Evolutionary conservation across 2,329 filamentous ascomycete genomes (phyloP).

Genomic region (Capronia epimyces): DNA sequence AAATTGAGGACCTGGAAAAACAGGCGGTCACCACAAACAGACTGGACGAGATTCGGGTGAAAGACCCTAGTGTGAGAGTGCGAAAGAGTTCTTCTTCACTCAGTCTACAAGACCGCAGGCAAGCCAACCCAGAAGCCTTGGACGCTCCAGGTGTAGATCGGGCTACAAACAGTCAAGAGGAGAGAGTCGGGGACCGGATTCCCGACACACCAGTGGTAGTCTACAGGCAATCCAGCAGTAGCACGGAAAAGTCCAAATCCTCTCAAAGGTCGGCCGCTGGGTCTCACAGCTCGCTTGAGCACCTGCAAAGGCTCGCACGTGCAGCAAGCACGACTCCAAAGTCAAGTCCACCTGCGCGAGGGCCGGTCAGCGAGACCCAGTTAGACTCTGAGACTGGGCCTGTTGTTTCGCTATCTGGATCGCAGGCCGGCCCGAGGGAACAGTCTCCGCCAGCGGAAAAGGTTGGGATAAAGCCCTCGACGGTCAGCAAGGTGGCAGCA

Average conservation of each 20-base stretch:
- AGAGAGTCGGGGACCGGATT: slow-evolving; percentile 31
- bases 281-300: slow-evolving; percentile 29
- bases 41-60: slow-evolving; percentile 24
- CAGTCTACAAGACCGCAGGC: slow-evolving; percentile 16
- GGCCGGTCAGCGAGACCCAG: slow-evolving; percentile 3
- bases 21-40: slow-evolving; percentile 25
- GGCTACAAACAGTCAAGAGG: slow-evolving; percentile 1
- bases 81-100: slow-evolving; percentile 23
- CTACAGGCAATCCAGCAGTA: slow-evolving; percentile 31
- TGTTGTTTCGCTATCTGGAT: neutral
- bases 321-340: slow-evolving; percentile 24
- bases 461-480: neutral
- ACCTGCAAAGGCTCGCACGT: slow-evolving; percentile 40
- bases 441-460: neutral
- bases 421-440: slow-evolving; percentile 1
- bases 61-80: slow-evolving; percentile 21
- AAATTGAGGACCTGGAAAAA: slow-evolving; percentile 26
- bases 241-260: slow-evolving; percentile 13
- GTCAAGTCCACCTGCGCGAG: slow-evolving; percentile 15
- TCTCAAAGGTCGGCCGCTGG: slow-evolving; percentile 29
- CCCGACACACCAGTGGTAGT: slow-evolving; percentile 38
- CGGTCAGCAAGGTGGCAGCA: slow-evolving; percentile 8
- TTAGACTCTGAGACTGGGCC: slow-evolving; percentile 5
- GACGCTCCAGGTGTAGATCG: neutral
- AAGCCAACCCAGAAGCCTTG: slow-evolving; percentile 10